Conservation (phyloP, 2,329 filamentous ascomycete genomes). For the Cladophialophora yegresii region DNA sequence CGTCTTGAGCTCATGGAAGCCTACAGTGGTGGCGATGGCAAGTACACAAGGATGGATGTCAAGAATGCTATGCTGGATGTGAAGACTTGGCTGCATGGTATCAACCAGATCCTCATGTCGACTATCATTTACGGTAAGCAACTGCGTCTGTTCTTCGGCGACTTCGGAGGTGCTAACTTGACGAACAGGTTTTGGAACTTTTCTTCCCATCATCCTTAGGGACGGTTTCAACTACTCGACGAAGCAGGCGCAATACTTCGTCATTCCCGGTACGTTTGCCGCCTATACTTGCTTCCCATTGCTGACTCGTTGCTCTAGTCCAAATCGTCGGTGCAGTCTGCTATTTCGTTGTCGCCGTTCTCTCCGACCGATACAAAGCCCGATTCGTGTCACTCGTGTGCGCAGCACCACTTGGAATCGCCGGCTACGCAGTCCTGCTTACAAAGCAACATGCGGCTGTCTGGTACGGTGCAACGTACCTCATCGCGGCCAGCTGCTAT, state of each 20-base stretch:
- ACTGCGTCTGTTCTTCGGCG: not conserved
- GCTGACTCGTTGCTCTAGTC: constrained; percentile 41
- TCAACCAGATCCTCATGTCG: constrained; percentile 56
- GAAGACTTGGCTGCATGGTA: constrained; percentile 55
- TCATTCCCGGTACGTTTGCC: constrained; percentile 45
- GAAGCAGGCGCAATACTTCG: constrained; percentile 56
- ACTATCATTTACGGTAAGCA: constrained; percentile 50
- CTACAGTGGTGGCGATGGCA: constrained; percentile 53
- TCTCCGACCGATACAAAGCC: constrained; percentile 49
- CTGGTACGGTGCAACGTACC: constrained; percentile 54
- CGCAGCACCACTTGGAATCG: constrained; percentile 49
- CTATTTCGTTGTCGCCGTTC: constrained; percentile 33
- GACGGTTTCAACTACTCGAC: constrained; percentile 53
- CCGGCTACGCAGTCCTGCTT: constrained; percentile 55
- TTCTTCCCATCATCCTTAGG: constrained; percentile 58
- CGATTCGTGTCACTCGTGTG: constrained; percentile 43
- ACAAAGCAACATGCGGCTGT: constrained; percentile 52
- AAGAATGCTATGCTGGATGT: constrained; percentile 52
- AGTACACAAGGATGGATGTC: constrained; percentile 57
- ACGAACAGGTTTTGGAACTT: constrained; percentile 55
- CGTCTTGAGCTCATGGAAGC: constrained; percentile 49
- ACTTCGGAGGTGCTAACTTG: not conserved
- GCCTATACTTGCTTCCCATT: not conserved
- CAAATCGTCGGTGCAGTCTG: constrained; percentile 40
- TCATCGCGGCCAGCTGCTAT: constrained; percentile 53